phyloP scores from a whole-genome alignment of 345 rosid genomes.

The Boechera divaricarpa region DNA sequence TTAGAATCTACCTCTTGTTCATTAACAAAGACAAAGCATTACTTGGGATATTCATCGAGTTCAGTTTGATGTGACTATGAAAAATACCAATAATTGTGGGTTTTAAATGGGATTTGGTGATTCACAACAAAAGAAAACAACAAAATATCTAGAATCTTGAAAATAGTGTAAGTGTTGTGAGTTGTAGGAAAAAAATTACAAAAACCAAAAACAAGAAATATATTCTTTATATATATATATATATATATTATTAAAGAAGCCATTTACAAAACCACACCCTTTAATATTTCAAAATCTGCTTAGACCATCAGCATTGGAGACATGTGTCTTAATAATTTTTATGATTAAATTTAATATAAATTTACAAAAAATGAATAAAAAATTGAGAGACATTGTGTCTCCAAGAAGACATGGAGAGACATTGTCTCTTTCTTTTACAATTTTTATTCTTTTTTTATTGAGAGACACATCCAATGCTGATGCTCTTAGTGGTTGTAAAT shows the following conservation, averaged over 20 bases:
- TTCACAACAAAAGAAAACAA: neutral
- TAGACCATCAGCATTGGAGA: neutral
- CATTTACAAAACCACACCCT: neutral
- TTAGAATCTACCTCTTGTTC: neutral
- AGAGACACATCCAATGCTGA: too few species aligned
- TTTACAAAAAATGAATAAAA: too few species aligned
- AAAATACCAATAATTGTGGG: neutral
- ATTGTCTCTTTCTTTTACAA: too few species aligned
- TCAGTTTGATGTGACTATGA: neutral
- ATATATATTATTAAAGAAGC: too few species aligned
- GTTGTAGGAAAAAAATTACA: too few species aligned
- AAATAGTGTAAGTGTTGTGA: neutral
- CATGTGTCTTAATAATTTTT: too few species aligned
- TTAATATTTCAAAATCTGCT: neutral
- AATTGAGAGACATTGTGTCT: too few species aligned
- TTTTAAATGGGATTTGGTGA: neutral
- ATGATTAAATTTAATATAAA: too few species aligned
- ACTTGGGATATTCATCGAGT: neutral
- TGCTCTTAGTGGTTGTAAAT: neutral
- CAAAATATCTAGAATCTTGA: neutral
- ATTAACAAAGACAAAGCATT: neutral
- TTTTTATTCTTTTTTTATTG: too few species aligned
- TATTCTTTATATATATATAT: too few species aligned
- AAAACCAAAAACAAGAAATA: neutral
- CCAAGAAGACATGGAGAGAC: too few species aligned